These are phyloP conservation scores for Globisporangium megalacanthum DNA, from an alignment of 352 stramenopile genomes.

Conservation along the genomic window DNA sequence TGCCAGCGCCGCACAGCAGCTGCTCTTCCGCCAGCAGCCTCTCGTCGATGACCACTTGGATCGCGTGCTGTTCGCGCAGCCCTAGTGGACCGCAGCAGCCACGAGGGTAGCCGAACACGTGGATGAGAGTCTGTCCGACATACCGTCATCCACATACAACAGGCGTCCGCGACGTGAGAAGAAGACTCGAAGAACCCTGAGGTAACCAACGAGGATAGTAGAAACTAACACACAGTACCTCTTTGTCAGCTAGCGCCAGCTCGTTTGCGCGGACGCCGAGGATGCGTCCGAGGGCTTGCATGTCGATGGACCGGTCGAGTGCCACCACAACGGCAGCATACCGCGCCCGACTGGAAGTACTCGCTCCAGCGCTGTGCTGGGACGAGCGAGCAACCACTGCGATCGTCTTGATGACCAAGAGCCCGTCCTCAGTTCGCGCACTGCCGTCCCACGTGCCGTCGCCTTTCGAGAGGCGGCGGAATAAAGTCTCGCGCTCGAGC, in stretches of 20 bases:
- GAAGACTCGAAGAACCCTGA: too few species aligned
- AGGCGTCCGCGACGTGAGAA: not conserved
- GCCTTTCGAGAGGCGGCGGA: constrained; percentile 19
- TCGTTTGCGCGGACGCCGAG: constrained; percentile 22
- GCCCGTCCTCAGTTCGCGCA: constrained; percentile 12
- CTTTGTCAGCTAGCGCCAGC: constrained; percentile 39
- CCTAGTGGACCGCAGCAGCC: constrained; percentile 62
- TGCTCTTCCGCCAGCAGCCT: constrained; percentile 16
- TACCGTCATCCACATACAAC: not conserved
- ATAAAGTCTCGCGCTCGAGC: constrained; percentile 15
- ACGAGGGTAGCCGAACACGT: constrained; percentile 58
- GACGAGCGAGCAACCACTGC: constrained; percentile 28
- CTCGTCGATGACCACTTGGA: constrained; percentile 52
- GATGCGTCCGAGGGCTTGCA: constrained; percentile 26
- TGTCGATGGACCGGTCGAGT: constrained; percentile 47
- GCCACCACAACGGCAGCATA: constrained; percentile 50
- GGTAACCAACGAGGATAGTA: too few species aligned
- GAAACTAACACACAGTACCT: too few species aligned
- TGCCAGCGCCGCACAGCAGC: constrained; percentile 49
- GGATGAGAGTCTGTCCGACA: constrained; percentile 35
- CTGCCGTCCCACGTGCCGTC: constrained; percentile 13
- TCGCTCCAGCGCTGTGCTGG: not conserved
- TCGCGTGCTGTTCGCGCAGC: constrained; percentile 36
- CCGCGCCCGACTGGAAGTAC: not conserved
- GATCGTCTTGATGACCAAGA: constrained; percentile 64